Percentiles rank a stretch among this genome's conserved stretches.
phyloP scores from a whole-genome alignment of 495 filamentous ascomycete genomes.

The Alectoria sarmentosa region DNA sequence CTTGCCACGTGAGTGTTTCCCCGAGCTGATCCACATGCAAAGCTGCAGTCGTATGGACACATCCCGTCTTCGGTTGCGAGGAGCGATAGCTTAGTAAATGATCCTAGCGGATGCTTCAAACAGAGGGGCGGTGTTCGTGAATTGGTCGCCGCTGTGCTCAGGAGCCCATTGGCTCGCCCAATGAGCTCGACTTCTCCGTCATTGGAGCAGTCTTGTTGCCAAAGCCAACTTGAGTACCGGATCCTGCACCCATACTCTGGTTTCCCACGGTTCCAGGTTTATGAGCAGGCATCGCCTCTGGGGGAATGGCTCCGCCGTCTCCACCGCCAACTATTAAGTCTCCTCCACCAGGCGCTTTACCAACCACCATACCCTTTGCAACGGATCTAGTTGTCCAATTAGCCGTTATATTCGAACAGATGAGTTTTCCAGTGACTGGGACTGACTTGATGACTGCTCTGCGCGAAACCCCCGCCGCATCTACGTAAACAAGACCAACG shows the following conservation, averaged over 20 bases:
- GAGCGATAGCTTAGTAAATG: background rate
- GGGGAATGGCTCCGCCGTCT: conserved; percentile 54
- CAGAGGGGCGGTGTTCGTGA: background rate
- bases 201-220: conserved; percentile 32
- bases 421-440: background rate
- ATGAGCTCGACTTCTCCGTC: conserved; percentile 25
- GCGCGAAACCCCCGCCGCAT: conserved; percentile 84
- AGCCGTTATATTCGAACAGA: background rate
- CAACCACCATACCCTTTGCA: conserved; percentile 77
- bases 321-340: conserved; percentile 78
- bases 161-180: conserved; percentile 32
- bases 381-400: conserved; percentile 43
- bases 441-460: conserved; percentile 74
- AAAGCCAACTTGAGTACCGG: conserved; percentile 31
- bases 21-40: background rate
- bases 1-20: background rate
- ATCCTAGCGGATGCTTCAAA: background rate
- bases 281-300: conserved; percentile 27
- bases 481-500: conserved; percentile 95
- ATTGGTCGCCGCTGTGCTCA: background rate
- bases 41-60: background rate
- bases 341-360: conserved; percentile 74
- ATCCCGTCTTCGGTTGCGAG: background rate
- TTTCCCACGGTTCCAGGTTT: conserved; percentile 23
- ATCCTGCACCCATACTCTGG: conserved; percentile 25